phyloP scores from a whole-genome alignment of 352 stramenopile genomes.

The Phytophthora quininea region DNA sequence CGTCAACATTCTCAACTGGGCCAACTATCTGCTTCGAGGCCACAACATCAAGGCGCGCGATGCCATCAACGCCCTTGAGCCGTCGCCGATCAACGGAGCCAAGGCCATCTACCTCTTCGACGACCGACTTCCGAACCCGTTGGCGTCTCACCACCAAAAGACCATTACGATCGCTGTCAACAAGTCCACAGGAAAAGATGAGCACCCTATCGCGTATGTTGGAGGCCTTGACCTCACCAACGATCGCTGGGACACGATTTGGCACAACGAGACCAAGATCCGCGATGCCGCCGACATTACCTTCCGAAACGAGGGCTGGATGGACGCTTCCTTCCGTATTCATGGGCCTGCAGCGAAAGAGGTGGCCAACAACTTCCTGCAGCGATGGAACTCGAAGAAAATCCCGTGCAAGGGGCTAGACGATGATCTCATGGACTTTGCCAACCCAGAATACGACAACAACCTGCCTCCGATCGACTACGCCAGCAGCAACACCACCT shows the following conservation, averaged over 20 bases:
- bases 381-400: conserved; percentile 55
- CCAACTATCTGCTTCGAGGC: conserved; percentile 39
- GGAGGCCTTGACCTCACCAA: conserved; percentile 53
- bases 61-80: conserved; percentile 37
- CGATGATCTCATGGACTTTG: conserved; percentile 47
- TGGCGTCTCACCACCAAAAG: conserved; percentile 56
- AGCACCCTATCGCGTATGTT: conserved; percentile 41
- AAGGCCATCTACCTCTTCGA: conserved; percentile 46
- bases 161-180: conserved; percentile 30
- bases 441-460: conserved; percentile 45
- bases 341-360: conserved; percentile 51
- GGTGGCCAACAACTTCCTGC: conserved; percentile 59
- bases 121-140: conserved; percentile 36
- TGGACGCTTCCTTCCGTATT: conserved; percentile 56
- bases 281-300: conserved; percentile 31
- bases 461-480: conserved; percentile 17
- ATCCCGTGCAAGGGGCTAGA: conserved; percentile 26
- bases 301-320: conserved; percentile 48
- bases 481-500: conserved; percentile 11
- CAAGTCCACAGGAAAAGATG: neutral
- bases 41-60: conserved; percentile 47
- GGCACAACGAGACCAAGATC: conserved; percentile 45
- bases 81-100: conserved; percentile 10
- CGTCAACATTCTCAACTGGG: conserved; percentile 54
- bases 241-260: conserved; percentile 61